Conservation (phyloP, 2,329 filamentous ascomycete species). For the Escovopsis sp. region DNA sequence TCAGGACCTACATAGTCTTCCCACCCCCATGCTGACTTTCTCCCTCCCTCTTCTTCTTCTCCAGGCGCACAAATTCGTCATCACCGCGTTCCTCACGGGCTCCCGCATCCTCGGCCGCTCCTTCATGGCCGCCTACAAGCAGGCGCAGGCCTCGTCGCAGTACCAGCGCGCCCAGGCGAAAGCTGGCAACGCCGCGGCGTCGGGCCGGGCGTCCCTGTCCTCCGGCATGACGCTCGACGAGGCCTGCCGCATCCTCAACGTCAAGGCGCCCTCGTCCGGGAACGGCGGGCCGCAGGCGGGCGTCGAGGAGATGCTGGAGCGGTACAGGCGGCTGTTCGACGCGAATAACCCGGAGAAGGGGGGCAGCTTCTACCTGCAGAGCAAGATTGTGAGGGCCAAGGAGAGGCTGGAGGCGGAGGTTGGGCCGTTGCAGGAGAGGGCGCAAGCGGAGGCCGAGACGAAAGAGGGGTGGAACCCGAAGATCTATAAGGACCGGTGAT, state of each 20-base stretch:
- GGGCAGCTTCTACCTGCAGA: slow-evolving; percentile 95
- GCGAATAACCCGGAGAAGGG: slow-evolving; percentile 89
- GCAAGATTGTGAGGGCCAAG: slow-evolving; percentile 81
- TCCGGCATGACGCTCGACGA: slow-evolving; percentile 84
- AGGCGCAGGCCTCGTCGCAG: slow-evolving; percentile 74
- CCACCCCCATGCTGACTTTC: no score
- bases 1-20: background rate
- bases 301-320: slow-evolving; percentile 62
- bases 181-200: slow-evolving; percentile 33
- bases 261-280: slow-evolving; percentile 64
- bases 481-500: slow-evolving; percentile 71
- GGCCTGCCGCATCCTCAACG: slow-evolving; percentile 93
- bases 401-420: slow-evolving; percentile 86
- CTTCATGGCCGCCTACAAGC: slow-evolving; percentile 87
- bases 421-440: slow-evolving; percentile 53
- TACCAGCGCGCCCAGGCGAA: slow-evolving; percentile 63
- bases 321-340: slow-evolving; percentile 93
- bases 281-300: slow-evolving; percentile 37
- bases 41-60: background rate
- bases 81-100: slow-evolving; percentile 85
- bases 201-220: slow-evolving; percentile 32
- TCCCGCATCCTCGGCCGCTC: slow-evolving; percentile 83
- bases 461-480: slow-evolving; percentile 89
- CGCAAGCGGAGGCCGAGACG: slow-evolving; percentile 59
- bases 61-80: slow-evolving; percentile 75